Evolutionary conservation across 2,329 filamentous ascomycete genomes (phyloP), one percentile per base, ranked within the genome.

Genomic region (Ramichloridium luteum): DNA sequence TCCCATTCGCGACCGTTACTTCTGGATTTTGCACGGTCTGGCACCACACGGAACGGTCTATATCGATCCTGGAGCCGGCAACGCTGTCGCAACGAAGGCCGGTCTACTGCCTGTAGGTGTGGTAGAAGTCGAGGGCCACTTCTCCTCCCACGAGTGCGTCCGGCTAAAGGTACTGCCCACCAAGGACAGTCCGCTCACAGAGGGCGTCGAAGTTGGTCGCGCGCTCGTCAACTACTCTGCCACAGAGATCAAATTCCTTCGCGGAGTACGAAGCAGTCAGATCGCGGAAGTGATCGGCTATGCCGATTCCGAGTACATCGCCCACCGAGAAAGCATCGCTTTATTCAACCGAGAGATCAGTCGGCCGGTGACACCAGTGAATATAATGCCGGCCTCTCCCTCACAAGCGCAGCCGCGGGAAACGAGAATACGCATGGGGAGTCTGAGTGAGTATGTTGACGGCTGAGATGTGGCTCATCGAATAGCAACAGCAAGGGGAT

Each of bases 21-120:
- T 98, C 67, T 98, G 90, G 90, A 77, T 98, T 29, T 69, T 96
- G 0, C 84, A 98, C 58, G 90, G 88, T 6, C 74, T 94, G 8
- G 77, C 78, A 14, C 84, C 90, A 0, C 86, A 93, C 49, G 90
- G 90, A 10, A 93, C 80, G 2, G 55, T 98, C 15, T 96, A 83
- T 60, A 92, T 98, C 47, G 90, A 98, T 61, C 64, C 73, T n/a
- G 90, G 90, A 25, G 88, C 88, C 3, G 77, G 85, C 59, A 65
- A 69, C 18, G 90, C 88, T 1, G 68, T 96, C 3, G 62, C 75
- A 11, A 75, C 77, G 51, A 93, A 93, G 60, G 85, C 86, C 0
- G 83, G 85, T 3, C 71, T 98, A 2, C 71, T 96, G 0, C 85
- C 88, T 1, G 86, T 82, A 1, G 90, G 88, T n/a, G 75, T 98